Percentiles rank a stretch among this genome's conserved stretches.
These are phyloP conservation scores for Darksidea phi DNA, from an alignment of 495 filamentous ascomycete species.

Conservation along the genomic window DNA sequence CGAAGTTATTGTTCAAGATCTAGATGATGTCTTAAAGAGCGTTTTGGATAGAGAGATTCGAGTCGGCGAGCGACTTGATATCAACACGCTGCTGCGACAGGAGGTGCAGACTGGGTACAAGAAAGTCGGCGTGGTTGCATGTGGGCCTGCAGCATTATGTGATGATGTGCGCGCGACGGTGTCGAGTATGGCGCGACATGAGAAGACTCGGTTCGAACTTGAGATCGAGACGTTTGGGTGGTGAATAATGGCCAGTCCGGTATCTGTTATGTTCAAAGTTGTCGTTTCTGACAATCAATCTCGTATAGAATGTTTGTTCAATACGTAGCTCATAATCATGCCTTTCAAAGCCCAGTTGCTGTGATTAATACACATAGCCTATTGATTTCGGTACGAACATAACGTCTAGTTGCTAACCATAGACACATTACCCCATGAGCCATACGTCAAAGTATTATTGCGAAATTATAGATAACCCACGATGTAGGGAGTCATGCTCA, in stretches of 20 bases:
- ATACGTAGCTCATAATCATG: too few relatives aligned
- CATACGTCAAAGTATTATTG: too few relatives aligned
- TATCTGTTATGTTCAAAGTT: not conserved
- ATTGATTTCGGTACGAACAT: too few relatives aligned
- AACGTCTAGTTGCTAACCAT: too few relatives aligned
- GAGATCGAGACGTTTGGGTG: not conserved
- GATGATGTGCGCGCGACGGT: conserved; percentile 26
- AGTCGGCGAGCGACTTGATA: conserved; percentile 41
- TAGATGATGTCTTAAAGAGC: conserved; percentile 31
- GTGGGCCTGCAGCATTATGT: conserved; percentile 37
- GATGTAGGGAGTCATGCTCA: too few relatives aligned
- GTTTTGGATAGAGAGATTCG: conserved; percentile 22
- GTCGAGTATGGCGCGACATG: not conserved
- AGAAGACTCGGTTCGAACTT: not conserved
- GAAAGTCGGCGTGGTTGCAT: conserved; percentile 44
- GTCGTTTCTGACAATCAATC: too few relatives aligned
- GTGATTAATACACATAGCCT: too few relatives aligned
- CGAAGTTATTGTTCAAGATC: conserved; percentile 20
- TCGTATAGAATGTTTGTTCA: too few relatives aligned
- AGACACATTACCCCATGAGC: too few relatives aligned
- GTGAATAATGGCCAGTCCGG: not conserved
- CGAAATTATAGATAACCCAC: too few relatives aligned
- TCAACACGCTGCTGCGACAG: conserved; percentile 31
- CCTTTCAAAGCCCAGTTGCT: too few relatives aligned
- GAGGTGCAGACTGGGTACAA: conserved; percentile 39